Conservation (phyloP, 2,329 filamentous ascomycete genomes). For the Verruconis gallopava region DNA sequence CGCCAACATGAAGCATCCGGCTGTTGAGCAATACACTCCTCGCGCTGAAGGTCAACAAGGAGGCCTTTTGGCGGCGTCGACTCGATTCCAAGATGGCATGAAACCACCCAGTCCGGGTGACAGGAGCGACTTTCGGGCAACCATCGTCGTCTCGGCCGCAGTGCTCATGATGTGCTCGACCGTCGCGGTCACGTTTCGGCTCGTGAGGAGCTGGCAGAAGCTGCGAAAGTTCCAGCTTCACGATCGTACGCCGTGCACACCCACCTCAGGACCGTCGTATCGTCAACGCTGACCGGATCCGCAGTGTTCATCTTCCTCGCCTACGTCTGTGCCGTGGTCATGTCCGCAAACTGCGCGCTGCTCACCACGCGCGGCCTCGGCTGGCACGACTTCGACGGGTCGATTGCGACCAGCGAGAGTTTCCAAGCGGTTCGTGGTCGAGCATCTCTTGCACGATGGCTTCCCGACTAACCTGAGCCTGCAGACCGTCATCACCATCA, state of each 20-base stretch:
- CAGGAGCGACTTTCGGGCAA: constrained; percentile 2
- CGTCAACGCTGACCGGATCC: background rate
- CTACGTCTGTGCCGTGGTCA: constrained; percentile 1
- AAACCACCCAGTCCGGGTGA: background rate
- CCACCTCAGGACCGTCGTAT: too few relatives aligned
- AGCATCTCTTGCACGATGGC: too few relatives aligned
- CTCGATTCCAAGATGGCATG: too few relatives aligned
- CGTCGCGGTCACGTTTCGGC: background rate
- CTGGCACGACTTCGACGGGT: background rate
- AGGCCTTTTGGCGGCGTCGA: too few relatives aligned
- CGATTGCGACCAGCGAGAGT: background rate
- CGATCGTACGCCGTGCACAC: background rate
- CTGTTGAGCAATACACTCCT: too few relatives aligned
- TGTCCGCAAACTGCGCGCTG: constrained; percentile 1
- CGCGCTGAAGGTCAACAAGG: too few relatives aligned
- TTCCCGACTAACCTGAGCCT: background rate
- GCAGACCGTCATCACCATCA: constrained; percentile 17
- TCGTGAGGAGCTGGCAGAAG: background rate
- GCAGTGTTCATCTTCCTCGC: background rate
- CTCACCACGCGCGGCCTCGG: background rate
- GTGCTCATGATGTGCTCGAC: constrained; percentile 3
- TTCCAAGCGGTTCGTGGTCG: constrained; percentile 3
- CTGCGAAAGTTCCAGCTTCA: background rate
- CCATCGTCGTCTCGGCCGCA: background rate
- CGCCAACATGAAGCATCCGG: too few relatives aligned